Evolutionary conservation across 495 filamentous ascomycete species (phyloP).

Genomic region (Neurospora sp.): DNA sequence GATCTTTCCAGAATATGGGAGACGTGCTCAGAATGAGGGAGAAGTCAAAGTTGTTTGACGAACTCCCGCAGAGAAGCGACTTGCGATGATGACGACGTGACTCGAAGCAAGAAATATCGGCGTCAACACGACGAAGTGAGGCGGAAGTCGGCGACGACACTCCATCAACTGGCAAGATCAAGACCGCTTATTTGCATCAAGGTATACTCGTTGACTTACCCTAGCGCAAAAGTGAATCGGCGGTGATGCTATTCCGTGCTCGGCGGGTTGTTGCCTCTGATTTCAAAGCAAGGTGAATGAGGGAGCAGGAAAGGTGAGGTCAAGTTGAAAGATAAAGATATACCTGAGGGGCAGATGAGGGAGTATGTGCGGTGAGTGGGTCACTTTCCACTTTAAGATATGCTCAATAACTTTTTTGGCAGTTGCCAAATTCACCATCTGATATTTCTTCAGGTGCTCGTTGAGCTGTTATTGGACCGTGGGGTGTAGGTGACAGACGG

Average conservation of each 20-base stretch:
- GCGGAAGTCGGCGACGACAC: not conserved
- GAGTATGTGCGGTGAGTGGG: not conserved
- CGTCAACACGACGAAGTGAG: not conserved
- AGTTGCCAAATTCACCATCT: not conserved
- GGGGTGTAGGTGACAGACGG: not conserved
- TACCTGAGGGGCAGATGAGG: not conserved
- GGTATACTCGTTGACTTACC: not conserved
- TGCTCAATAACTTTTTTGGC: not conserved
- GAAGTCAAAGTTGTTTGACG: not conserved
- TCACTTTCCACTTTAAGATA: not conserved
- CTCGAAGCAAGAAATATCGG: not conserved
- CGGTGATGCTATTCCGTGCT: not conserved
- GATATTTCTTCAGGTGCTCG: not conserved
- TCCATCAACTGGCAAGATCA: not conserved
- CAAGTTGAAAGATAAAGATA: not conserved
- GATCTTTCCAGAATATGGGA: not conserved
- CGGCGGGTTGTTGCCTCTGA: not conserved
- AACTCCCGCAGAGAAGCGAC: not conserved
- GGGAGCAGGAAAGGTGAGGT: not conserved
- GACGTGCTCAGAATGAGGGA: not conserved
- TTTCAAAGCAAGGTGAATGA: not conserved
- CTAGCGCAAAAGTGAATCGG: not conserved
- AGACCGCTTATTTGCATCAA: not conserved
- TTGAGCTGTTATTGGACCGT: not conserved
- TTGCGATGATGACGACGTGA: not conserved